Evolutionary conservation across 2,329 filamentous ascomycete genomes (phyloP), one percentile per base, ranked within the genome.

Genomic region (Chaetomiaceae sp.): DNA sequence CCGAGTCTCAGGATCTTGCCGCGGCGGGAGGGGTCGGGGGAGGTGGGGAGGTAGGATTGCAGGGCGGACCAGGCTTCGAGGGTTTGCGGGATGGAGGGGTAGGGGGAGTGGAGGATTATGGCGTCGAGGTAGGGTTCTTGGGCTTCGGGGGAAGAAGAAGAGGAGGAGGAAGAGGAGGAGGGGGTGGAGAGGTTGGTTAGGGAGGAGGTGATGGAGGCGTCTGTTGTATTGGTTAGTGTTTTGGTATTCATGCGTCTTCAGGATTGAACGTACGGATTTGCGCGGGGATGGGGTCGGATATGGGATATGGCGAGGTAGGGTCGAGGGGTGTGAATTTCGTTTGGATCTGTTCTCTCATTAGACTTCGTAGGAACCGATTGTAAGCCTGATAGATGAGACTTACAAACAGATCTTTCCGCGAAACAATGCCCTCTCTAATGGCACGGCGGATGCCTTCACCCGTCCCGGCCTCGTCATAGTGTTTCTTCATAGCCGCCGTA

Each of bases 301-400:
- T 86, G 69, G 83, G 75, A 45, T 81, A 75, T 37, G 70, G 68
- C 20, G 69, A 63, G 1, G 72, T 72, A 63, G 85, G 80, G 66
- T 91, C 69, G 4, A 82, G 68, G 0, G 85, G 77, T 1, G 87
- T 89, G 72, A 86, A 94, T 68, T 92, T 94, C n/a, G 89, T 91
- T 77, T 95, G 89, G 40, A 91, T 75, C 82, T 87, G 22, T 29
- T 49, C 42, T 5, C 5, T 37, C 44, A 40, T 44, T 39, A 25
- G n/a, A 2, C 2, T 27, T 8, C 23, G 38, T 23, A 7, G 6
- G 20, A 1, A 20, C 9, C 17, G n/a, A 15, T 20, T 7, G 17
- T 14, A 12, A 33, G 9, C 14, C 2, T 29, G 27, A 19, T n/a
- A 15, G 14, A 27, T 27, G 15, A 25, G 9, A 63, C 78, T 63